Evolutionary conservation across 371 early-diverging fungal genomes (phyloP), one percentile per base, ranked within the genome.

Genomic region (Mortierella sp.): DNA sequence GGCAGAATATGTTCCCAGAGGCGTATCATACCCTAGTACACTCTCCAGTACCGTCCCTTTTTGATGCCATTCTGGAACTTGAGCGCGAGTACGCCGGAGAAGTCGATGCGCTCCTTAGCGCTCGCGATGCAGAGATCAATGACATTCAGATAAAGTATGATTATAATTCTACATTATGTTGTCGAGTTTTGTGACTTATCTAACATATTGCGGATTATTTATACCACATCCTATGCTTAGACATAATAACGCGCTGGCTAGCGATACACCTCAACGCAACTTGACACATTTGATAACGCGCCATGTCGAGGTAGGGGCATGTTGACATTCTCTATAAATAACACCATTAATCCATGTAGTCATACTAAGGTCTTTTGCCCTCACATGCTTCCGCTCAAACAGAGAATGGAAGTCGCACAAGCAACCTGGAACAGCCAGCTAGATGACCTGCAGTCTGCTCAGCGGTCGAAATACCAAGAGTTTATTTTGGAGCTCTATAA

Each of bases 21-120:
- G 94, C 94, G 3, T 93, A 91, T 77, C 88, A 92, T 59, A 89
- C 93, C 3, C 76, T 94, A 21, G 88, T 92, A 19, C 89, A 90
- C 65, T 92, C 92, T 19, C 88, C 89, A 24, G 79, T 88, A 57
- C 77, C 90, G 11, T 65, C 86, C 33, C 84, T 93, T 3, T 93
- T 92, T 76, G 92, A 94, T 74, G 88, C 90, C 8, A 74, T 94
- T 28, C 76, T 93, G 61, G 86, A 91, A 33, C 81, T 93, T n/a
- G 93, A 93, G 63, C 88, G 89, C 50, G 87, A 81, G 47, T 92
- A 92, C 83, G 87, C 92, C 1, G 67, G 85, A 47, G 87, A 88
- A 36, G 87, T 93, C n/a, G 88, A 87, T 40, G 89, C 90, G 40
- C 72, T 88, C 1, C 67, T 84, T 45, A 70, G 69, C 28, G 79